phyloP scores from a whole-genome alignment of 345 rosid genomes.

The Brassica rapa region DNA sequence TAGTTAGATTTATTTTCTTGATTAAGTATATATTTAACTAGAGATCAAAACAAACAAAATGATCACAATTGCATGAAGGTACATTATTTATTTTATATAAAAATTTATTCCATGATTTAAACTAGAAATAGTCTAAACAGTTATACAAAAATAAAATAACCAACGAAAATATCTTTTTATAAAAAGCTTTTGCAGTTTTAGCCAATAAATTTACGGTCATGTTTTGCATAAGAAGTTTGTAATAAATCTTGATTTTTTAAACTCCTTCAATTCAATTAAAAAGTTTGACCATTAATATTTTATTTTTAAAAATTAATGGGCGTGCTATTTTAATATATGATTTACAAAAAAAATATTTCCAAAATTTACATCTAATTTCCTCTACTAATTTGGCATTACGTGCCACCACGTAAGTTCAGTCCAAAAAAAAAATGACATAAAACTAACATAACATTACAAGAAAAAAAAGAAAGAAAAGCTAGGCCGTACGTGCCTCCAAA shows the following conservation, averaged over 20 bases:
- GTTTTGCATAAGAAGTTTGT: background rate
- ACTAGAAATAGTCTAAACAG: no score
- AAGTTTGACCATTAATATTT: background rate
- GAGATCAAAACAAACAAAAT: no score
- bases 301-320: background rate
- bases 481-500: constrained; percentile 10
- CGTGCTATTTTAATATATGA: background rate
- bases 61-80: background rate
- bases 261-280: background rate
- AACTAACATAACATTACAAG: no score
- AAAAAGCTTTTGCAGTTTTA: no score
- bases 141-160: no score
- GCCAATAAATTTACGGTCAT: background rate
- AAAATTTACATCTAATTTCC: background rate
- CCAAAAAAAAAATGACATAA: background rate
- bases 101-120: no score
- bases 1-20: background rate
- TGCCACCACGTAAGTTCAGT: background rate
- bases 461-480: no score
- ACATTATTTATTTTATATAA: no score
- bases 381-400: background rate
- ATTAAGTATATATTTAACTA: no score
- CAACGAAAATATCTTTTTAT: no score
- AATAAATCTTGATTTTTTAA: background rate
- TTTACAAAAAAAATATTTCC: background rate